phyloP scores from a whole-genome alignment of 2,329 filamentous ascomycete genomes.

The Talaromyces pinophilus region DNA sequence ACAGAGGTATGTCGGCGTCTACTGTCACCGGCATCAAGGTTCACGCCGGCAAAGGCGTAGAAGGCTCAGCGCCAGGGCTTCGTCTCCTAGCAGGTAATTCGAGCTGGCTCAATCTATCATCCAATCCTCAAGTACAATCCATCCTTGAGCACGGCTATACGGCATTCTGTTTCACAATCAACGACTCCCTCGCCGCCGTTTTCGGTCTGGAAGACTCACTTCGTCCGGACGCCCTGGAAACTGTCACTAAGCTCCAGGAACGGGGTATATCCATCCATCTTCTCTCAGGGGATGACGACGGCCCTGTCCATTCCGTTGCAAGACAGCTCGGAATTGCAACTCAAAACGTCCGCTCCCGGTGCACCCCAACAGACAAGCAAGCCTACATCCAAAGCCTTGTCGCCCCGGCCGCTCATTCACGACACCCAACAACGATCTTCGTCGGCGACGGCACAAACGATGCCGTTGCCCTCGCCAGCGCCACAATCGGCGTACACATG shows the following conservation, averaged over 20 bases:
- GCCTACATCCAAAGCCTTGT: conserved; percentile 3
- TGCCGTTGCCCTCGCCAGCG: conserved; percentile 69
- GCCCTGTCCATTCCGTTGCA: not conserved
- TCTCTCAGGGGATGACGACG: not conserved
- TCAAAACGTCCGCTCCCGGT: not conserved
- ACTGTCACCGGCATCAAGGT: not conserved
- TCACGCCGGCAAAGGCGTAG: not conserved
- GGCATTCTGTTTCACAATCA: conserved; percentile 11
- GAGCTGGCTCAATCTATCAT: not conserved
- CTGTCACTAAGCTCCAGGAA: not conserved
- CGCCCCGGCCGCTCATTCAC: not conserved
- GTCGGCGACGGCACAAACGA: conserved; percentile 80
- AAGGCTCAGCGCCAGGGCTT: not conserved
- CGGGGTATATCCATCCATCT: not conserved
- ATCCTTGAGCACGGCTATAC: not conserved
- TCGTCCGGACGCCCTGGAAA: not conserved
- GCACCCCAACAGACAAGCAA: conserved; percentile 11
- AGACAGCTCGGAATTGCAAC: not conserved
- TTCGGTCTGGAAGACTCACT: conserved; percentile 1
- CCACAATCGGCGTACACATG: conserved; percentile 71
- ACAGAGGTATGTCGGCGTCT: not conserved
- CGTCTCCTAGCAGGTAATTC: not conserved
- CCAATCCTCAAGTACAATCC: not conserved
- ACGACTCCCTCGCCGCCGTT: not conserved
- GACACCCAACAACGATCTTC: conserved; percentile 59